Evolutionary conservation across 768 basidiomycete species (phyloP).

Genomic region (Kwoniella dejecticola): DNA sequence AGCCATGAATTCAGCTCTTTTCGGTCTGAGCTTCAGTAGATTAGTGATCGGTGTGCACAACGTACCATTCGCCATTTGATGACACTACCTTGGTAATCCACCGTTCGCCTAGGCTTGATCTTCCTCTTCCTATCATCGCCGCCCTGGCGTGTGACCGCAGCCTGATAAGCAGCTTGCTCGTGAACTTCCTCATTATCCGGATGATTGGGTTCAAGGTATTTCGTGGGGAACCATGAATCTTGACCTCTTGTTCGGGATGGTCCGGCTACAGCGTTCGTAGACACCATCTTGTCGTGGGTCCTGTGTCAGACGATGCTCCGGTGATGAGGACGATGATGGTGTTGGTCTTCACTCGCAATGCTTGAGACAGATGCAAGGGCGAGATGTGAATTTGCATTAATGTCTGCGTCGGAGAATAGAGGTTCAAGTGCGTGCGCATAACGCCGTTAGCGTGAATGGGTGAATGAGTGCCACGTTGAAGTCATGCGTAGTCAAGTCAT

Average conservation of each 20-base stretch:
- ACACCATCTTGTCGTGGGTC: not conserved
- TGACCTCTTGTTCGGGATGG: slow-evolving; percentile 40
- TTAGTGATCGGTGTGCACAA: slow-evolving; percentile 12
- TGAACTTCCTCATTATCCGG: slow-evolving; percentile 76
- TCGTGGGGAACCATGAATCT: slow-evolving; percentile 69
- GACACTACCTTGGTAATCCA: slow-evolving; percentile 89
- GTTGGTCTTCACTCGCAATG: too few relatives aligned
- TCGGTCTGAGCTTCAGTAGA: not conserved
- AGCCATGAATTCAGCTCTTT: not conserved
- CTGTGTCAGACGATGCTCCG: not conserved
- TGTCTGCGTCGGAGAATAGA: not conserved
- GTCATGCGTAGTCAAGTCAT: not conserved
- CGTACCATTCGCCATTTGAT: slow-evolving; percentile 82
- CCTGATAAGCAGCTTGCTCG: slow-evolving; percentile 73
- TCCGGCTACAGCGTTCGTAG: slow-evolving; percentile 23
- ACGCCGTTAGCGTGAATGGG: slow-evolving; percentile 4
- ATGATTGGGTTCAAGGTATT: slow-evolving; percentile 67
- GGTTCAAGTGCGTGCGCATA: not conserved
- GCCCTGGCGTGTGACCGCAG: slow-evolving; percentile 67
- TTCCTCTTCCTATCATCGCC: slow-evolving; percentile 66
- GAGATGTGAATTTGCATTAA: too few relatives aligned
- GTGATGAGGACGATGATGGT: too few relatives aligned
- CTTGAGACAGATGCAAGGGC: too few relatives aligned
- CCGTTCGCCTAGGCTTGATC: slow-evolving; percentile 87
- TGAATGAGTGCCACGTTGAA: slow-evolving; percentile 6